Evolutionary conservation across 164 flowering plant genomes (phyloP).

Genomic region (Chimonanthus praecox): DNA sequence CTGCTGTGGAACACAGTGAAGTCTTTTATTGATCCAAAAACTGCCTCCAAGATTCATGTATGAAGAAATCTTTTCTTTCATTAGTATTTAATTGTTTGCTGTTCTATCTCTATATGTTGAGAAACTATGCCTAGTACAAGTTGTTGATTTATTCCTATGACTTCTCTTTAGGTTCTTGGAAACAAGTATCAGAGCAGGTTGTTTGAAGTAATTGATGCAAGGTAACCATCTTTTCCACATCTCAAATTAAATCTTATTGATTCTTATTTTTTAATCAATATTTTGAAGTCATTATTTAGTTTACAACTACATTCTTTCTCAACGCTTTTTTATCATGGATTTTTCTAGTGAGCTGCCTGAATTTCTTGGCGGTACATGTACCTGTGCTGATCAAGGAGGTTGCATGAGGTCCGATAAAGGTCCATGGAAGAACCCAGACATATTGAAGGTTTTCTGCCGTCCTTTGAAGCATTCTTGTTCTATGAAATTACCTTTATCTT

Average conservation of each 20-base stretch:
- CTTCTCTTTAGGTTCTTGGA: slow-evolving; percentile 64
- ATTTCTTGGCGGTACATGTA: slow-evolving; percentile 45
- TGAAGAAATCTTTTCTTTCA: slow-evolving; percentile 11
- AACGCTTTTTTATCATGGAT: neutral
- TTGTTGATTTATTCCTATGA: neutral
- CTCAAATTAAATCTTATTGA: neutral
- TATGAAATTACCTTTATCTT: neutral
- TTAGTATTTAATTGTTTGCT: neutral
- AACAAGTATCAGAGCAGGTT: slow-evolving; percentile 77
- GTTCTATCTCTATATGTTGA: neutral
- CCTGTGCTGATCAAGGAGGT: slow-evolving; percentile 38
- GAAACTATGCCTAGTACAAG: neutral
- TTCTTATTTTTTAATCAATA: no score
- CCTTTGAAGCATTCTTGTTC: neutral
- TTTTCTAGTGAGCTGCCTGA: slow-evolving; percentile 63
- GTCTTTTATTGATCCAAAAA: slow-evolving; percentile 78
- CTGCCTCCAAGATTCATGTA: slow-evolving; percentile 90
- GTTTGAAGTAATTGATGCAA: slow-evolving; percentile 85
- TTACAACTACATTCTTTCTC: neutral
- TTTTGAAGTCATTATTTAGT: neutral
- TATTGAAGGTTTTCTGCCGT: slow-evolving; percentile 28
- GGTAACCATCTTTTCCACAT: slow-evolving; percentile 34
- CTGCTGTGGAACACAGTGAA: slow-evolving; percentile 84
- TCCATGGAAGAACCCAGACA: slow-evolving; percentile 41
- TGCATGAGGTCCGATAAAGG: slow-evolving; percentile 42